Percentiles rank a stretch among this genome's conserved stretches.
Conservation (phyloP, 2,329 filamentous ascomycete genomes). For the Pyrenochaeta sp. region DNA sequence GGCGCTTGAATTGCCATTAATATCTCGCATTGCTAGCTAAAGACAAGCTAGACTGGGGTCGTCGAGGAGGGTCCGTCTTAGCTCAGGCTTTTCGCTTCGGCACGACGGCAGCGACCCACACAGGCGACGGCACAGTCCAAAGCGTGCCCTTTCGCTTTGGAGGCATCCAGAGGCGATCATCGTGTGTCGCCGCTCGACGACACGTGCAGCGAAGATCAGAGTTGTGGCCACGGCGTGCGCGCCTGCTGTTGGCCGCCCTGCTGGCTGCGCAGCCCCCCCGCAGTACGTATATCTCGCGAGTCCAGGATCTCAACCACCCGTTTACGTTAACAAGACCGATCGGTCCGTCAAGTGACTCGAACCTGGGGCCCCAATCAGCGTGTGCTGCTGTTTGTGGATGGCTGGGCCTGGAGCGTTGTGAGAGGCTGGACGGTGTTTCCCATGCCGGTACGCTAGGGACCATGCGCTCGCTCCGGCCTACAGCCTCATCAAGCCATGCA, state of each 20-base stretch:
- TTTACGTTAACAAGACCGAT: conserved; percentile 20
- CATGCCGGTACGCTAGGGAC: too few species aligned
- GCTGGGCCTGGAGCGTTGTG: not conserved
- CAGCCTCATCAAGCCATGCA: conserved; percentile 32
- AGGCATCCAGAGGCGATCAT: conserved; percentile 33
- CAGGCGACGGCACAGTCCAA: conserved; percentile 14
- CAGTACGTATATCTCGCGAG: conserved; percentile 11
- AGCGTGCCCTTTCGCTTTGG: conserved; percentile 21
- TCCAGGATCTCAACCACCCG: conserved; percentile 10
- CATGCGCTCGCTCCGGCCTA: not conserved
- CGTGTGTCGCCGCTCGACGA: conserved; percentile 31
- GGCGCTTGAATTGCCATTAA: conserved; percentile 44
- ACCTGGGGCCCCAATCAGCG: conserved; percentile 24
- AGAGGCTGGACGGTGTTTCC: conserved; percentile 15
- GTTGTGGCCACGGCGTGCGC: conserved; percentile 32
- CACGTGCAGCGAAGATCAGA: conserved; percentile 35
- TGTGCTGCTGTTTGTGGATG: not conserved
- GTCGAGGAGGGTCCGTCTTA: not conserved
- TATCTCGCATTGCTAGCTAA: conserved; percentile 27
- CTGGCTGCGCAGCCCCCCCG: conserved; percentile 11
- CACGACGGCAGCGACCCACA: conserved; percentile 27
- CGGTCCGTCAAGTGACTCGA: conserved; percentile 22
- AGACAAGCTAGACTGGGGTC: conserved; percentile 26
- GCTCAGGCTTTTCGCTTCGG: not conserved
- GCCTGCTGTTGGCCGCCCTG: conserved; percentile 14